phyloP scores from a whole-genome alignment of 2,329 filamentous ascomycete genomes.

The Helminthosporium solani region DNA sequence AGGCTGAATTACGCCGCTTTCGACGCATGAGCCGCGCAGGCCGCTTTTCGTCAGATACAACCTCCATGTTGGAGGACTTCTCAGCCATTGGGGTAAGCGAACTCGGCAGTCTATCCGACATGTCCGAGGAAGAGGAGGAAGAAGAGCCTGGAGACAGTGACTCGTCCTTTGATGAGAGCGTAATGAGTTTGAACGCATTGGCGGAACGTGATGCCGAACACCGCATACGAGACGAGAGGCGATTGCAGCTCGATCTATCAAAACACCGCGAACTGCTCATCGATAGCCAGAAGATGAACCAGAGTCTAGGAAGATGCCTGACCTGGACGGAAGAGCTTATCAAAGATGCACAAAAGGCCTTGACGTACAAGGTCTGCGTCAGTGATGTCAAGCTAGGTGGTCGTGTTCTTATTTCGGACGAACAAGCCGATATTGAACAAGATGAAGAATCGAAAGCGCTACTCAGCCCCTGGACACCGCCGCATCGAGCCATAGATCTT shows the following conservation, averaged over 20 bases:
- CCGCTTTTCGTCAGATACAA: conserved; percentile 62
- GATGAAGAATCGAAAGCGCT: conserved; percentile 30
- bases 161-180: conserved; percentile 55
- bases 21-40: conserved; percentile 82
- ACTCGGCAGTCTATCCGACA: conserved; percentile 40
- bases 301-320: conserved; percentile 85
- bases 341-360: conserved; percentile 80
- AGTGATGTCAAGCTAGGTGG: conserved; percentile 82
- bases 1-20: conserved; percentile 80
- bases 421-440: conserved; percentile 46
- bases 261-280: conserved; percentile 87
- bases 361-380: conserved; percentile 76
- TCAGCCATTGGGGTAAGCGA: conserved; percentile 35
- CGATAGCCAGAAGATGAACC: conserved; percentile 93
- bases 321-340: conserved; percentile 90
- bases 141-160: conserved; percentile 51
- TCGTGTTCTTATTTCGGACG: conserved; percentile 71
- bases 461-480: conserved; percentile 41
- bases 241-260: conserved; percentile 78
- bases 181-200: conserved; percentile 45
- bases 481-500: conserved; percentile 22
- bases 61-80: conserved; percentile 49
- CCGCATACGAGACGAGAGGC: conserved; percentile 74
- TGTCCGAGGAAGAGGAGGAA: conserved; percentile 43
- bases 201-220: conserved; percentile 51